Evolutionary conservation across 768 basidiomycete genomes (phyloP), one percentile per base, ranked within the genome.

Genomic region (Pholiota molesta): DNA sequence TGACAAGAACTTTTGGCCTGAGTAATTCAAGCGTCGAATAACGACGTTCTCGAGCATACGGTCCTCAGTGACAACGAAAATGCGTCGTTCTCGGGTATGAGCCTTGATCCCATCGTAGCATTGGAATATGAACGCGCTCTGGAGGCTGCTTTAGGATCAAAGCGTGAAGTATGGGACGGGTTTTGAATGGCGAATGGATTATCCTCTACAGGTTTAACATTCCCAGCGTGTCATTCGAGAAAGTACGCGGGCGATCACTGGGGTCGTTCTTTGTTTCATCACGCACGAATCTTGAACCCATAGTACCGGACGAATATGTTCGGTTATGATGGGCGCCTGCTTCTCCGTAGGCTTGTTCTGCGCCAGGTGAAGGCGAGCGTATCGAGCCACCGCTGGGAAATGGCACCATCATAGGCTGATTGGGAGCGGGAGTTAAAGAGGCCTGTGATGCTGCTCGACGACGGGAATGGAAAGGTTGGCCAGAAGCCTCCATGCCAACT

Each of bases 1-100:
- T 97, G 63, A 97, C 87, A 49, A 97, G 87, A n/a, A 95, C 83
- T 73, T 95, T 95, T 1, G 95, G 95, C 21, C 95, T 83, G 66
- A 97, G 80, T 47, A 97, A 79, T 33, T 95, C 92, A 60, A 89
- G 66, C 13, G 90, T 90, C 10, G 92, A 93, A 68, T 86, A 88
- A 19, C 81, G 86, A 39, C 87, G 84, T 45, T 87, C 83, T 54
- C 77, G 79, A 57, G 67, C 65, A 66, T 71, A 69, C 49, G 69
- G 39, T 73, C 78, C 35, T 75, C 77, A 52, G 79, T 79, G 72
- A 78, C 74, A 31, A 79, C 68, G 19, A 83, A 44, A 71, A 69
- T 59, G 70, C 79, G 59, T 85, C 86, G 62, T 85, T 81, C 52
- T 88, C 87, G 42, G 85, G 74, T 58, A 88, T 77, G 68, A 87